Conservation (phyloP, 257 asterid species). For the Catharanthus roseus region DNA sequence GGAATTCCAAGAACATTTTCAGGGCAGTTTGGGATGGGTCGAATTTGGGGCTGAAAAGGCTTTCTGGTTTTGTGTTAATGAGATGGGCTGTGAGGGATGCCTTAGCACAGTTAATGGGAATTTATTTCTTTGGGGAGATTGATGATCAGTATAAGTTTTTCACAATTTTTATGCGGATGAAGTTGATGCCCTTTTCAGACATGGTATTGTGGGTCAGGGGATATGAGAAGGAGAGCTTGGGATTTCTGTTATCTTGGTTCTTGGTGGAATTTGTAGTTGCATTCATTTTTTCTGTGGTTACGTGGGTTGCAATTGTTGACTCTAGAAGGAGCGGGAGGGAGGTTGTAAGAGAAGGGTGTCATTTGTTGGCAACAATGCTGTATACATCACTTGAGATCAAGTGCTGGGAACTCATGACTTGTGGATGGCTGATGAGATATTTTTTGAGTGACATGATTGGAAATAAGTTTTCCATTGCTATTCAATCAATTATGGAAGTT, state of each 20-base stretch:
- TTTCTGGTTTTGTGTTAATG: slow-evolving; percentile 73
- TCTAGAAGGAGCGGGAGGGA: slow-evolving; percentile 85
- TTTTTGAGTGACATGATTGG: slow-evolving; percentile 50
- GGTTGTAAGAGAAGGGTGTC: slow-evolving; percentile 77
- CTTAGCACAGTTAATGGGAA: slow-evolving; percentile 66
- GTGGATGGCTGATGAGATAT: slow-evolving; percentile 76
- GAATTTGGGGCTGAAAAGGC: slow-evolving; percentile 60
- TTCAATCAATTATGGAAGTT: slow-evolving; percentile 80
- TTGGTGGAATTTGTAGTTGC: slow-evolving; percentile 64
- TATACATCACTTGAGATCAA: slow-evolving; percentile 66
- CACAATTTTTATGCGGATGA: slow-evolving; percentile 66
- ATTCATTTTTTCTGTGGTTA: slow-evolving; percentile 61
- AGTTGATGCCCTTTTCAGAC: slow-evolving; percentile 67
- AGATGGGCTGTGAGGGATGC: slow-evolving; percentile 95
- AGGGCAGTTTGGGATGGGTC: slow-evolving; percentile 78
- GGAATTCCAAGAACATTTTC: slow-evolving; percentile 43
- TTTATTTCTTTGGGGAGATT: slow-evolving; percentile 66
- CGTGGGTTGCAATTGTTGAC: slow-evolving; percentile 82
- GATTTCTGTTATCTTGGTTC: slow-evolving; percentile 58
- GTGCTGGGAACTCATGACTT: slow-evolving; percentile 64
- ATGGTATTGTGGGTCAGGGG: slow-evolving; percentile 75
- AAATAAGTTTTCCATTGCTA: slow-evolving; percentile 40
- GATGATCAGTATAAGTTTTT: slow-evolving; percentile 67
- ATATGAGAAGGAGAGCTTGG: slow-evolving; percentile 70
- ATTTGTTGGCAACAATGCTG: slow-evolving; percentile 48